phyloP scores from a whole-genome alignment of 208 protist species.

The Leishmania arabica region DNA sequence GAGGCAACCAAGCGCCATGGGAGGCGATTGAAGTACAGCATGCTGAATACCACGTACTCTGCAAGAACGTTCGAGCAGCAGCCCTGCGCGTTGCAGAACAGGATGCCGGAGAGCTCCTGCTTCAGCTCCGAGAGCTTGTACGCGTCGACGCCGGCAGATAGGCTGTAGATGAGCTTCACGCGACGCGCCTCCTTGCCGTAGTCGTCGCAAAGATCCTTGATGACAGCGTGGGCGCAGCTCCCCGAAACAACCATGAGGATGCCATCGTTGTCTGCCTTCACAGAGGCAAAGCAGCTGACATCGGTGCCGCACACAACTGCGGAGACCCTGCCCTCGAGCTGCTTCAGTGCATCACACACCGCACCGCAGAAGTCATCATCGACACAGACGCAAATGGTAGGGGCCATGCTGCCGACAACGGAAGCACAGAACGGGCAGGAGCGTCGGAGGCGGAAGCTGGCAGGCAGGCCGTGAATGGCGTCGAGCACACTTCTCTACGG shows the following conservation, averaged over 20 bases:
- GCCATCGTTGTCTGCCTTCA: constrained; percentile 16
- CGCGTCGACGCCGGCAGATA: constrained; percentile 72
- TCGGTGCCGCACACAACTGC: constrained; percentile 2
- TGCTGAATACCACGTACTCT: constrained; percentile 77
- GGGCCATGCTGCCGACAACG: not conserved
- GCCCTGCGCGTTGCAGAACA: constrained; percentile 72
- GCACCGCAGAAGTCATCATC: too few relatives aligned
- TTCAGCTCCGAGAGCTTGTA: constrained; percentile 52
- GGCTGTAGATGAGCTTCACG: constrained; percentile 76
- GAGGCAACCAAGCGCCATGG: constrained; percentile 60
- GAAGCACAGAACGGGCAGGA: not conserved
- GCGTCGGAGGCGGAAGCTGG: not conserved
- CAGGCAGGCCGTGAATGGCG: not conserved
- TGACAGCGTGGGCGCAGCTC: constrained; percentile 33
- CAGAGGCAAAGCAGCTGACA: not conserved
- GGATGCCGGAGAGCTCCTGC: constrained; percentile 51
- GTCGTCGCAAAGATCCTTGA: constrained; percentile 62
- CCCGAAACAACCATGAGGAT: constrained; percentile 11
- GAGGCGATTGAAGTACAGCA: constrained; percentile 88
- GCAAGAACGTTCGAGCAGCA: constrained; percentile 72
- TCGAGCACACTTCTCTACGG: not conserved
- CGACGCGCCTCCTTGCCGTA: constrained; percentile 43
- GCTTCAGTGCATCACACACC: not conserved
- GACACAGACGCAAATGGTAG: constrained; percentile 10
- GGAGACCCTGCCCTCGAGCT: not conserved